Base-by-base conservation (phyloP, 1,139 yeast species). In the Lodderomyces theae region DNA sequence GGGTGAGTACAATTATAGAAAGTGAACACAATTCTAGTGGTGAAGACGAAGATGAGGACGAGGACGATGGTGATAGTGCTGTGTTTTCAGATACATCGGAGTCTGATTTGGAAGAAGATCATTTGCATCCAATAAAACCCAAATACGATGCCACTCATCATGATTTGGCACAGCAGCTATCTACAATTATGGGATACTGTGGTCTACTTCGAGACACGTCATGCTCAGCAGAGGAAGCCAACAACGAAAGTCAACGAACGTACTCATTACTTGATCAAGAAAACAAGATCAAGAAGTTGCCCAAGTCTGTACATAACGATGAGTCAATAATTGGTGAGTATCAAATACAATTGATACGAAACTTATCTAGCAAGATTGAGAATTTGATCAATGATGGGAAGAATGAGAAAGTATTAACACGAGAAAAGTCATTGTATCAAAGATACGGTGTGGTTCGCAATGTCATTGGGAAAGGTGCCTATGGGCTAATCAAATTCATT, bases 391-490 rank as follows among this genome's bases (percentile, higher is more conserved):
- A 50, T 47, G 51, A 56, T 19, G 56, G 56, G 17, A 58, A 51
- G 36, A 37, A 43, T 38, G 38, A 43, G 12, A 3, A 11, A 13
- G 21, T 40, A 5, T 51, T 61, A 12, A 43, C 48, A 12, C 43
- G 43, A 13, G 63, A 61, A 34, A 66, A 63, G 36, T 58, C 69
- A 1, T 53, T 63, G 5, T 56, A 45, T 26, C 83, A 84, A 43
- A 78, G 86, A 52, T 88, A 88, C 57, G 96, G 96, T 22, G 71
- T 77, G 37, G 82, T 90, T 49, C 88, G 80, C 54, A 90, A 84
- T 47, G 79, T 87, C 18, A 77, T 89, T 41, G 97, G 96, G 12
- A 77, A 80, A 42, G 96, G 96, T 18, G 80, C 95, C 0, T 89
- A 84, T 62, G 97, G 97, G 18, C 78, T 85, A 29, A 95, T 88